Evolutionary conservation across 148 eudicot genomes (phyloP).

Genomic region (Euryodendron excelsum): DNA sequence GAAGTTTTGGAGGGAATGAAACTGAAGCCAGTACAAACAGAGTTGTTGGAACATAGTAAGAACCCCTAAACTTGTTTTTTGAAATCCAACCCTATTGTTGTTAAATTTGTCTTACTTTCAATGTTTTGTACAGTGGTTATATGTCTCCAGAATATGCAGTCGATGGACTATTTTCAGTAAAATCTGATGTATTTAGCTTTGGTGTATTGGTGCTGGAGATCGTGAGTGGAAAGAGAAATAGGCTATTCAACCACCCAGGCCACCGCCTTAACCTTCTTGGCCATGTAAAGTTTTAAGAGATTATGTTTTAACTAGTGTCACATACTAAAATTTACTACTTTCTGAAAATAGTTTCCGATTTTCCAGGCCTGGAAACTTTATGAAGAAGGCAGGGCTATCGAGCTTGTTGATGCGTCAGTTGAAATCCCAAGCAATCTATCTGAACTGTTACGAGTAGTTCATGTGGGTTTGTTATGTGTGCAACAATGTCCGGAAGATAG

Average conservation of each 20-base stretch:
- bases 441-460: slow-evolving; percentile 20
- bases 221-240: background rate
- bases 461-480: slow-evolving; percentile 1
- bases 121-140: slow-evolving; percentile 17
- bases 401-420: slow-evolving; percentile 11
- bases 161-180: background rate
- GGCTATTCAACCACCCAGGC: slow-evolving; percentile 6
- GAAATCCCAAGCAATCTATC: background rate
- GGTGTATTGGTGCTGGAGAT: background rate
- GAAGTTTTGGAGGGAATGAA: background rate
- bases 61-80: too few relatives aligned
- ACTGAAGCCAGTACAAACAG: too few relatives aligned
- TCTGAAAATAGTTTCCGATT: background rate
- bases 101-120: background rate
- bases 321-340: background rate
- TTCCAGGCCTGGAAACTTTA: slow-evolving; percentile 29
- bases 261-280: slow-evolving; percentile 16
- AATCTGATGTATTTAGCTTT: background rate
- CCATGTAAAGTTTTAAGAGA: slow-evolving; percentile 9
- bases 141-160: background rate
- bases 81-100: too few relatives aligned
- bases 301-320: background rate
- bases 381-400: slow-evolving; percentile 20
- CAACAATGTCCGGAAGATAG: background rate
- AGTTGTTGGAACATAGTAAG: slow-evolving; percentile 23